These are phyloP conservation scores for Euphrasia arctica DNA, from an alignment of 305 asterid genomes.

Conservation along the genomic window DNA sequence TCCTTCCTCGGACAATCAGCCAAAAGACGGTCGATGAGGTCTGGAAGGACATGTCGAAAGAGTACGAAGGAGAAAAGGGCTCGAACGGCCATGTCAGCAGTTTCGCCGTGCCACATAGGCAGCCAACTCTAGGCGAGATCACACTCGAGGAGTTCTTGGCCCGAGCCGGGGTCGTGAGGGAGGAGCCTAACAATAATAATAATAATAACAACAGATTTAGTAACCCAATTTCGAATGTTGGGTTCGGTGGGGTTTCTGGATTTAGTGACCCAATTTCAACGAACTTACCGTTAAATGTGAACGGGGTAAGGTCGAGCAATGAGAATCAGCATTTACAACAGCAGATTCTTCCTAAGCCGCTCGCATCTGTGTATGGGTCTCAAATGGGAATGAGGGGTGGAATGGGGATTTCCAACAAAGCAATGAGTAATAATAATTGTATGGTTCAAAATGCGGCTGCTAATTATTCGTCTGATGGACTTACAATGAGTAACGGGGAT, in stretches of 20 bases:
- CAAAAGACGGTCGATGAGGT: slow-evolving; percentile 94
- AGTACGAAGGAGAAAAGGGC: slow-evolving; percentile 35
- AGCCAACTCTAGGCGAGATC: slow-evolving; percentile 75
- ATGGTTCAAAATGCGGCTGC: slow-evolving; percentile 54
- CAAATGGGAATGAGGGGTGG: slow-evolving; percentile 55
- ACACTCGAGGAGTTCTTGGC: slow-evolving; percentile 91
- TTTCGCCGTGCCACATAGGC: slow-evolving; percentile 55
- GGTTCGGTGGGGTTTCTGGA: slow-evolving; percentile 31
- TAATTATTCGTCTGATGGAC: slow-evolving; percentile 55
- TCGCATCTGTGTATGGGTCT: slow-evolving; percentile 48
- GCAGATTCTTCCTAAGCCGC: slow-evolving; percentile 70
- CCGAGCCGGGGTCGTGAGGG: slow-evolving; percentile 87
- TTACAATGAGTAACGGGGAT: slow-evolving; percentile 70
- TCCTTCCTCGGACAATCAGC: slow-evolving; percentile 86
- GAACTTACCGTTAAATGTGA: slow-evolving; percentile 56
- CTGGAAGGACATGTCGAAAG: slow-evolving; percentile 79
- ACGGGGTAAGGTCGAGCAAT: slow-evolving; percentile 39
- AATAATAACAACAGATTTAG: no score
- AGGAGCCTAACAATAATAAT: slow-evolving; percentile 46
- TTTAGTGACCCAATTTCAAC: slow-evolving; percentile 39
- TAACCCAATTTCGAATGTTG: slow-evolving; percentile 30
- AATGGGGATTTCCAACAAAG: slow-evolving; percentile 45
- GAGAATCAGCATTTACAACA: slow-evolving; percentile 28
- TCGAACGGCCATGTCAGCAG: slow-evolving; percentile 24
- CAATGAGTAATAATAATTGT: slow-evolving; percentile 28